Conservation (phyloP, 2,329 filamentous ascomycete genomes). For the Domatiomyces catenatus region DNA sequence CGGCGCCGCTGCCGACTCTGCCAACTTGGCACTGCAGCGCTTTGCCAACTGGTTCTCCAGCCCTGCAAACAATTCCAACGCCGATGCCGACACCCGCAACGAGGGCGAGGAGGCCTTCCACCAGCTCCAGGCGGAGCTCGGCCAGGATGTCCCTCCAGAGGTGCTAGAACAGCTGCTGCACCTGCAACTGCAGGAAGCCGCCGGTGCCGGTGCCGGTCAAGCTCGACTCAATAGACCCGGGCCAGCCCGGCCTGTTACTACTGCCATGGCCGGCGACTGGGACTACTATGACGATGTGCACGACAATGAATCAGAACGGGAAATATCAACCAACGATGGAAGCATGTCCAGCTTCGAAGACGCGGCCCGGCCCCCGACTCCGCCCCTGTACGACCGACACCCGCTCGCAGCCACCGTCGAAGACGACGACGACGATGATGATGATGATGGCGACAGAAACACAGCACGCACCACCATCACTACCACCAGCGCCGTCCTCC, state of each 20-base stretch:
- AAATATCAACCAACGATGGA: conserved; percentile 1
- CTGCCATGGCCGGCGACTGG: conserved; percentile 11
- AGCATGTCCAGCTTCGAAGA: conserved; percentile 15
- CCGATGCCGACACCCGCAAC: conserved; percentile 2
- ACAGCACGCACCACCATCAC: neutral
- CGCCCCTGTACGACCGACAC: conserved; percentile 3
- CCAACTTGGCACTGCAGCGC: conserved; percentile 6
- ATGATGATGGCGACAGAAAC: neutral
- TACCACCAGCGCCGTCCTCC: conserved; percentile 4
- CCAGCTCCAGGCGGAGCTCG: conserved; percentile 11
- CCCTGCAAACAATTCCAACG: conserved; percentile 1
- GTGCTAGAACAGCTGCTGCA: conserved; percentile 12
- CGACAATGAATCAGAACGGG: conserved; percentile 2
- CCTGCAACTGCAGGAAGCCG: conserved; percentile 9
- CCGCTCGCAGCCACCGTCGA: conserved; percentile 14
- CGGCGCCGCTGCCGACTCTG: neutral
- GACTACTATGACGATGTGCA: conserved; percentile 12
- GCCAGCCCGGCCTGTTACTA: conserved; percentile 2
- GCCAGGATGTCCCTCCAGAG: conserved; percentile 10
- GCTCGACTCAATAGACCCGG: conserved; percentile 7
- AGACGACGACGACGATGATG: conserved; percentile 7
- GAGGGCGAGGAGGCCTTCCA: conserved; percentile 13
- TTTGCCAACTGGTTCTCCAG: conserved; percentile 14
- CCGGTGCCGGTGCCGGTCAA: conserved; percentile 1
- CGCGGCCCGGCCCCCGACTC: neutral